Base-by-base conservation (phyloP, 192 early-diverging fungal species). In the Phycomyces blakesleeanus region DNA sequence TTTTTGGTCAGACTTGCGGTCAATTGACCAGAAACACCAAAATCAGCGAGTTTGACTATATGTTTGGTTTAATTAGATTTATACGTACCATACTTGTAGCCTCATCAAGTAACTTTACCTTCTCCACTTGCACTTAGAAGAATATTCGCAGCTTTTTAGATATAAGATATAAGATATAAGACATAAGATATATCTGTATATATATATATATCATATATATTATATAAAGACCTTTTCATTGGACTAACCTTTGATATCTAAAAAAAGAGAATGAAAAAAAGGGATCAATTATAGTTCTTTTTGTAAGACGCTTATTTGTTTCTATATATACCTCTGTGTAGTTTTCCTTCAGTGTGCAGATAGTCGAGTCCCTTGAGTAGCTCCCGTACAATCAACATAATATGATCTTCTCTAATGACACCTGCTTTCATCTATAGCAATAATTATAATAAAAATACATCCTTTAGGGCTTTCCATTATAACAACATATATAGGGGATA, bases 11-110 rank as follows among this genome's bases (percentile, higher is more conserved):
- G 84, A 24, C 92, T 95, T 2, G 87, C 87, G 10, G 93, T 92
- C 34, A 96, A 78, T 76, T 97, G 95, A 25, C 94, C 93, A 24
- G 92, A 91, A n/a, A 98, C 96, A 10, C 96, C 96, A 84, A 98
- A 98, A 80, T 98, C 96, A 3, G 94, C 95, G 56, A 98, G 81
- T 74, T 97, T 98, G 51, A 98, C 87, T 72, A 59, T n/a, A n/a
- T n/a, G n/a, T n/a, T n/a, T n/a, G n/a, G n/a, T n/a, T n/a, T n/a
- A n/a, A n/a, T n/a, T n/a, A n/a, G n/a, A n/a, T n/a, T n/a, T n/a
- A n/a, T n/a, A n/a, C n/a, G n/a, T n/a, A n/a, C n/a, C n/a, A n/a
- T n/a, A n/a, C n/a, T n/a, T n/a, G n/a, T 39, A 29, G 18, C 42
- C 18, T n/a, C 5, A 47, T 12, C 44, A 54, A 22, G 14, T 2